Percentiles rank a stretch among this genome's conserved stretches.
Conservation (phyloP, 139 green algal species). For the Coelastrella sp. region DNA sequence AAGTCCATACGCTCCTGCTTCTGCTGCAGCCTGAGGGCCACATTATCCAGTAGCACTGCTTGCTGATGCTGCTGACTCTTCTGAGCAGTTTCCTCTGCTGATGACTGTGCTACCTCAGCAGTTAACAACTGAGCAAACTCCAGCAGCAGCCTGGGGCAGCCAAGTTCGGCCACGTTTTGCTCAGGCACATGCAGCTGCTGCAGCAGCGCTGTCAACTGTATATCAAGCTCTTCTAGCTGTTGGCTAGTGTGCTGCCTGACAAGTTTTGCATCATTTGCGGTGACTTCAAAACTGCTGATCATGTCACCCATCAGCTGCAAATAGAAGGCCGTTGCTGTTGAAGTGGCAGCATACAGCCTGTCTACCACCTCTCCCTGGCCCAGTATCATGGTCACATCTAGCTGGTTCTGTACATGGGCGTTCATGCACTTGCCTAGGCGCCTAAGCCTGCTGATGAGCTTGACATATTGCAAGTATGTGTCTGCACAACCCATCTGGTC, state of each 20-base stretch:
- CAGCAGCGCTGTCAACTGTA: background rate
- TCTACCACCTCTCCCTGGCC: background rate
- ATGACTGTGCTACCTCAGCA: background rate
- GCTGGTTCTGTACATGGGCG: background rate
- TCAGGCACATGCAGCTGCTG: background rate
- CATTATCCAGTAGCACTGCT: slow-evolving; percentile 32
- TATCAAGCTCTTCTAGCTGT: background rate
- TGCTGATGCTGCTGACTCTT: background rate
- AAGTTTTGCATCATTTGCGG: background rate
- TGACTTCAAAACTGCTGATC: background rate
- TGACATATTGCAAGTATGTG: slow-evolving; percentile 16
- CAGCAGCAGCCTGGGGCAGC: background rate
- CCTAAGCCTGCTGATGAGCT: background rate
- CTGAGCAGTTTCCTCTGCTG: background rate
- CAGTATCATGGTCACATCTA: background rate
- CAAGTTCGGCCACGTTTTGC: background rate
- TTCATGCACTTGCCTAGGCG: background rate
- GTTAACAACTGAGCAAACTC: background rate
- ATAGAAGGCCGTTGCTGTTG: background rate
- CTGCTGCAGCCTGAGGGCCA: slow-evolving; percentile 3
- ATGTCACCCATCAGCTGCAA: background rate
- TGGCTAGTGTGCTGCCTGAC: slow-evolving; percentile 1
- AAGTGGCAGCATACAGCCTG: background rate
- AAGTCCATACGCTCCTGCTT: background rate
- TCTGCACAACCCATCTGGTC: slow-evolving; percentile 15